Conservation (phyloP, 2,329 filamentous ascomycete species). For the Lasiodiplodia hormozganensis region DNA sequence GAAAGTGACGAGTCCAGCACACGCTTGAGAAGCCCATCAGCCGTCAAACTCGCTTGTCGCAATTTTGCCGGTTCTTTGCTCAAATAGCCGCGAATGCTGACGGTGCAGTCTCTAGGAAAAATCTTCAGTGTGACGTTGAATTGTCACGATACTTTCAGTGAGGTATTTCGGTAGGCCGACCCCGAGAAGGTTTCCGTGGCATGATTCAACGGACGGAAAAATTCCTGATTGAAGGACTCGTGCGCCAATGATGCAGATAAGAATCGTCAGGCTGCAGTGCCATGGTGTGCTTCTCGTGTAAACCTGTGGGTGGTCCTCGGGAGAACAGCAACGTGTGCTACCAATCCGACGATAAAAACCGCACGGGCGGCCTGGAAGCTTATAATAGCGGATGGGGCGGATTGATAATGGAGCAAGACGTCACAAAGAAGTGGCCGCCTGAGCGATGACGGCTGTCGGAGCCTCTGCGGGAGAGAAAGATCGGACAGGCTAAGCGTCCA, state of each 20-base stretch:
- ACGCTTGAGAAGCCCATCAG: background rate
- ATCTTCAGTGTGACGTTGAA: background rate
- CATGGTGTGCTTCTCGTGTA: background rate
- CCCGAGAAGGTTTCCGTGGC: too few relatives aligned
- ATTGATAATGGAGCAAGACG: constrained; percentile 12
- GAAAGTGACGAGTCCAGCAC: background rate
- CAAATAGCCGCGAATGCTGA: background rate
- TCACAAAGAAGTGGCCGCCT: constrained; percentile 7
- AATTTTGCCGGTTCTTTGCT: background rate
- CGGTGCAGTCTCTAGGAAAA: background rate
- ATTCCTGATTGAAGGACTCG: background rate
- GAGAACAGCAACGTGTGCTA: background rate
- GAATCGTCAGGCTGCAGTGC: background rate
- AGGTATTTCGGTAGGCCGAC: background rate
- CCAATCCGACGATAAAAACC: background rate
- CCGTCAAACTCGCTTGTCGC: background rate
- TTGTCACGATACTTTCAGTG: constrained; percentile 7
- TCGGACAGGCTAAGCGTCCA: constrained; percentile 1
- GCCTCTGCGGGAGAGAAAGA: constrained; percentile 8
- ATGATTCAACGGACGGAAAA: background rate
- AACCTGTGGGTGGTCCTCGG: background rate
- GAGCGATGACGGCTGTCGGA: constrained; percentile 4
- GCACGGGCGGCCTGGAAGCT: constrained; percentile 12
- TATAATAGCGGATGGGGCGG: constrained; percentile 18
- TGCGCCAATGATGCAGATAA: background rate